Evolutionary conservation across 73 alveolate genomes (phyloP).

Genomic region (Durusdinium trenchii): DNA sequence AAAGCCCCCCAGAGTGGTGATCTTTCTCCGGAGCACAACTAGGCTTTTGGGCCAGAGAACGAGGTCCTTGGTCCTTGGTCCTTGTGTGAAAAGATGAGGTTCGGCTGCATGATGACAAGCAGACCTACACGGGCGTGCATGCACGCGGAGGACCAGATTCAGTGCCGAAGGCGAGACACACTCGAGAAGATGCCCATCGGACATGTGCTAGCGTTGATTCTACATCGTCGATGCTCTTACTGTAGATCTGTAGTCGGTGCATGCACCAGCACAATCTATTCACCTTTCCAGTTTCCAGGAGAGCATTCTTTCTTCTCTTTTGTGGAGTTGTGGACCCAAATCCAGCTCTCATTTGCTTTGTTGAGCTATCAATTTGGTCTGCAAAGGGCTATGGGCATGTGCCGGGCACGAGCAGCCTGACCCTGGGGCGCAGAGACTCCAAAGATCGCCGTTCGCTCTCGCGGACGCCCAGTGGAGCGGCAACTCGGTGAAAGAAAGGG

Average conservation of each 20-base stretch:
- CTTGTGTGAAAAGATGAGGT: conserved; percentile 95
- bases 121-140: conserved; percentile 98
- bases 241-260: neutral
- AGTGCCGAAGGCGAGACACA: conserved; percentile 84
- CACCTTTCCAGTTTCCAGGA: too few species aligned
- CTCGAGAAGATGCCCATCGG: too few species aligned
- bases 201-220: too few species aligned
- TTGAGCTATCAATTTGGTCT: neutral
- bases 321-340: too few species aligned
- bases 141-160: conserved; percentile 98
- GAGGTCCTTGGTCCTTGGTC: conserved; percentile 90
- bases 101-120: conserved; percentile 97
- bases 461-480: conserved; percentile 78
- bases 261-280: neutral
- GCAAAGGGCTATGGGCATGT: conserved; percentile 77
- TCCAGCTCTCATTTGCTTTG: neutral
- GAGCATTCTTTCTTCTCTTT: too few species aligned
- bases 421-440: conserved; percentile 30
- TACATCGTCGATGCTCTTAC: too few species aligned
- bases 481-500: neutral
- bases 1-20: neutral
- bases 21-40: neutral
- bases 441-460: conserved; percentile 60
- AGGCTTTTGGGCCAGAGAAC: neutral
- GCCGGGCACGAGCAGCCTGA: conserved; percentile 63